phyloP scores from a whole-genome alignment of 371 early-diverging fungal genomes.

The Rhizopus sp. region DNA sequence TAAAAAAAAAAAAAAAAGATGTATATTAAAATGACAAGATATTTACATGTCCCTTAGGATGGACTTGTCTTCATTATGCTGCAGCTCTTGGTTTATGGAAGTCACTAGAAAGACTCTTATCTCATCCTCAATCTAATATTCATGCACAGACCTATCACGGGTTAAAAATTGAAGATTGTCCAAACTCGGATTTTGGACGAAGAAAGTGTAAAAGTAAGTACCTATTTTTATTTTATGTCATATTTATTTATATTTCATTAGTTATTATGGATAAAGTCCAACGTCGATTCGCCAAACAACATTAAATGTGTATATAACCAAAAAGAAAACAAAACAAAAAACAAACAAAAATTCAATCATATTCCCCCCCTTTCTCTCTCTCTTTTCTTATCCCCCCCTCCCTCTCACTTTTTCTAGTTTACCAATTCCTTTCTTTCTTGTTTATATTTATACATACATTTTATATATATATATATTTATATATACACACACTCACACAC shows the following conservation, averaged over 20 bases:
- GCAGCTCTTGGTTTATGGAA: slow-evolving; percentile 44
- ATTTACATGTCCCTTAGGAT: slow-evolving; percentile 27
- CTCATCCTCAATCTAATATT: slow-evolving; percentile 27
- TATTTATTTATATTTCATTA: neutral
- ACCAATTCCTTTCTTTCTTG: no score
- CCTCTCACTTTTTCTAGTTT: no score
- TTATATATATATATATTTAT: no score
- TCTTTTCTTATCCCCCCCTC: no score
- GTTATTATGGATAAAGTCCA: slow-evolving; percentile 8
- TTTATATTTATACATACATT: no score
- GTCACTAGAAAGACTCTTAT: slow-evolving; percentile 33
- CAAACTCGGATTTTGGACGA: slow-evolving; percentile 30
- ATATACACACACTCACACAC: no score
- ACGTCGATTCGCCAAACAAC: slow-evolving; percentile 1
- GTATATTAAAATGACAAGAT: neutral
- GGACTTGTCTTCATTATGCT: slow-evolving; percentile 53
- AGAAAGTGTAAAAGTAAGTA: slow-evolving; percentile 40
- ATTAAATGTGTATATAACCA: slow-evolving; percentile 3
- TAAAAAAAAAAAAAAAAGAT: no score
- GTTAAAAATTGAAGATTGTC: slow-evolving; percentile 39
- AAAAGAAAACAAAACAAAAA: neutral
- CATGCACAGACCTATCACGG: slow-evolving; percentile 39
- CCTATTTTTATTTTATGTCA: neutral
- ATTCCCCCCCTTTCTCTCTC: no score
- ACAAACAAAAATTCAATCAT: no score